These are phyloP conservation scores for Phycomyces blakesleeanus DNA, from an alignment of 192 early-diverging fungal species.

Conservation along the genomic window DNA sequence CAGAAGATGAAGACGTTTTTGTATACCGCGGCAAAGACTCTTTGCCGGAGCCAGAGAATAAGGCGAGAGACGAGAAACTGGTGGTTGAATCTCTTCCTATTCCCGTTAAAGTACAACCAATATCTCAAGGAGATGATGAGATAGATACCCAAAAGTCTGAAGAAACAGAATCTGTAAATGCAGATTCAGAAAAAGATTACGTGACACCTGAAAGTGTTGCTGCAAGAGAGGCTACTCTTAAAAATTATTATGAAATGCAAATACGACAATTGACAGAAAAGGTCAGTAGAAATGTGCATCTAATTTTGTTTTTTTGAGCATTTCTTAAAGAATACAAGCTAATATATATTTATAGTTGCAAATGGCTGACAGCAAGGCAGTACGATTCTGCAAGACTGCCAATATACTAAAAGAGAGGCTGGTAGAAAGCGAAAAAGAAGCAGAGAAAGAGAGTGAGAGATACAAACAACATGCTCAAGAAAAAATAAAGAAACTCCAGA, in stretches of 20 bases:
- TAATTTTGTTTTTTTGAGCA: no score
- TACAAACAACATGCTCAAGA: no score
- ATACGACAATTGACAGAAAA: conserved; percentile 17
- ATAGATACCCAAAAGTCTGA: no score
- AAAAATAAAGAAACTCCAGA: no score
- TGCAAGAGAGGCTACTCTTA: conserved; percentile 8
- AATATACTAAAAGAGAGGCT: conserved; percentile 34
- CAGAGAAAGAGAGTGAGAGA: neutral
- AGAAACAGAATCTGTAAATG: neutral
- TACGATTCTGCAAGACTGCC: conserved; percentile 32
- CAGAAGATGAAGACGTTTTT: conserved; percentile 32
- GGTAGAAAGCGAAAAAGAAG: neutral
- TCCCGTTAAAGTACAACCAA: no score
- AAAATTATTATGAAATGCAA: conserved; percentile 16
- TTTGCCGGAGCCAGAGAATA: neutral
- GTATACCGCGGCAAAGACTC: conserved; percentile 14
- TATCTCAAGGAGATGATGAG: no score
- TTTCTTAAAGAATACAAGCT: neutral
- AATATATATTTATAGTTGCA: conserved; percentile 22
- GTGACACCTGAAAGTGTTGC: conserved; percentile 2
- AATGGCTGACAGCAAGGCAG: conserved; percentile 38
- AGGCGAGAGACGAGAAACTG: neutral
- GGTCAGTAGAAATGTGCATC: conserved; percentile 1
- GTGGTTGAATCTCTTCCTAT: no score
- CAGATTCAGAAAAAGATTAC: neutral